Conservation (phyloP, 2,329 filamentous ascomycete genomes). For the Fusarium piperis region DNA sequence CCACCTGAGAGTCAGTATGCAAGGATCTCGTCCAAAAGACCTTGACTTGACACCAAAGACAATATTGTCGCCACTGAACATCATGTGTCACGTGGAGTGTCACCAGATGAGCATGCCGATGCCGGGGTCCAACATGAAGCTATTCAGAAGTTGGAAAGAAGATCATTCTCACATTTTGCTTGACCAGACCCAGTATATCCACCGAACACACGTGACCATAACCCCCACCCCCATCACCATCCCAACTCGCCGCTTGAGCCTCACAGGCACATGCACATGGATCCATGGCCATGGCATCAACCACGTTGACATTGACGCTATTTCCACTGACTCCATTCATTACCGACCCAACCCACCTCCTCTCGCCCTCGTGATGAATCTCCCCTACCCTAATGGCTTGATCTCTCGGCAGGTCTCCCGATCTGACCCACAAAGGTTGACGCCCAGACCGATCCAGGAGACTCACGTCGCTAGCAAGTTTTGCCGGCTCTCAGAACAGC, state of each 20-base stretch:
- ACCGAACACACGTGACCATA: not conserved
- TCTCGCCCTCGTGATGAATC: not conserved
- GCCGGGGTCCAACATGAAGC: not conserved
- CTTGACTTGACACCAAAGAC: not conserved
- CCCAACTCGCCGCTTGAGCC: not conserved
- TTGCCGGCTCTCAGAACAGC: slow-evolving; percentile 2
- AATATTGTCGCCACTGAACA: not conserved
- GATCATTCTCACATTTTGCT: not conserved
- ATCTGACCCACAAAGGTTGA: not conserved
- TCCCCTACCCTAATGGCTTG: not conserved
- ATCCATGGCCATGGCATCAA: not conserved
- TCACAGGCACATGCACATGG: not conserved
- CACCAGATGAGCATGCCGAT: not conserved
- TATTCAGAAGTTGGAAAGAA: not conserved
- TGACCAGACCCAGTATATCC: not conserved
- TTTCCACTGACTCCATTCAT: not conserved
- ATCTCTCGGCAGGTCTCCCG: not conserved
- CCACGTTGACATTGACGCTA: not conserved
- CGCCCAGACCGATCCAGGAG: not conserved
- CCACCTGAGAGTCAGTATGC: not conserved
- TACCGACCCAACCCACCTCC: not conserved
- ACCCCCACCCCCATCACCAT: not conserved
- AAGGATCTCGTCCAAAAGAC: not conserved
- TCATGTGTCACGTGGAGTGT: not conserved
- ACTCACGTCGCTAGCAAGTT: not conserved